Conservation (phyloP, 2,329 filamentous ascomycete species). For the Tolypocladium sp. region DNA sequence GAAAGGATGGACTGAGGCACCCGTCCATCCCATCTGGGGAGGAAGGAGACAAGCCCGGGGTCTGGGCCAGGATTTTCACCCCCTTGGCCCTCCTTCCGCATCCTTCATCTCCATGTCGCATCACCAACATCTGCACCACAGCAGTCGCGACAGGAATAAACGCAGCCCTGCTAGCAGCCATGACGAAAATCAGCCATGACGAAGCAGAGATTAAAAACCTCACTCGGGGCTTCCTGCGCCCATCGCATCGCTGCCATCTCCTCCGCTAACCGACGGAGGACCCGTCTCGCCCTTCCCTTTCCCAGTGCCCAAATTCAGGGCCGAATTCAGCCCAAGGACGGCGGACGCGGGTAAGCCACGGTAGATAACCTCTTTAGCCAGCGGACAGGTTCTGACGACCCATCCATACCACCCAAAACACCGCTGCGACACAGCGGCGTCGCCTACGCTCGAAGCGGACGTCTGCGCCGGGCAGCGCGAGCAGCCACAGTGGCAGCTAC, state of each 20-base stretch:
- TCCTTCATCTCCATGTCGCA: neutral
- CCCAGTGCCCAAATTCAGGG: neutral
- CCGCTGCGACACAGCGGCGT: neutral
- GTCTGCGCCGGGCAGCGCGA: neutral
- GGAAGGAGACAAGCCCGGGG: neutral
- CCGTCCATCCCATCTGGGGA: neutral
- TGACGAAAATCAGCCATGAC: too few relatives aligned
- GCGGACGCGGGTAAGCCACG: neutral
- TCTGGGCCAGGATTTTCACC: neutral
- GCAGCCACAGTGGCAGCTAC: neutral
- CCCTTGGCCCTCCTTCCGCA: neutral
- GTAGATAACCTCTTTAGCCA: neutral
- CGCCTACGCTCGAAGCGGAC: neutral
- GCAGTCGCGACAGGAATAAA: neutral
- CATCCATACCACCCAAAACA: neutral
- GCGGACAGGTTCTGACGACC: neutral
- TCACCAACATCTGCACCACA: neutral
- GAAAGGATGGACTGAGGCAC: neutral
- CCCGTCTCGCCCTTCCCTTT: neutral
- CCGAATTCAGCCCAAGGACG: neutral
- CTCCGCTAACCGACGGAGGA: neutral
- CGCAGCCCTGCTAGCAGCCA: neutral
- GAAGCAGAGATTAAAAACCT: neutral
- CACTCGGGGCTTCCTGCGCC: neutral
- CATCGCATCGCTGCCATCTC: neutral